These are phyloP conservation scores for Ustilago trichophora DNA, from an alignment of 1,284 basidiomycete genomes.

Conservation along the genomic window DNA sequence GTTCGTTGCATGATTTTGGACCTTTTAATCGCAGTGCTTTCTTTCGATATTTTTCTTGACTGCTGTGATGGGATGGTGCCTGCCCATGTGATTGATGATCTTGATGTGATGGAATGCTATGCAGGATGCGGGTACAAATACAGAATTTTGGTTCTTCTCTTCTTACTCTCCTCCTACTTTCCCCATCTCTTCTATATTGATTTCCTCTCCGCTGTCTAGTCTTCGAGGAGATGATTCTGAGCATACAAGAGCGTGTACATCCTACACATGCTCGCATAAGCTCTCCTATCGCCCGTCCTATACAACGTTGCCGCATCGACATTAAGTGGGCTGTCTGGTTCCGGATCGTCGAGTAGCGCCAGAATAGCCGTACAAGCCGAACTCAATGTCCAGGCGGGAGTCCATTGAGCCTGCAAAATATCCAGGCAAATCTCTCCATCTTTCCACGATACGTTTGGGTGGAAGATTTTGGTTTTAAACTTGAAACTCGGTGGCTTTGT, in stretches of 20 bases:
- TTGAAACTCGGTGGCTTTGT: conserved; percentile 61
- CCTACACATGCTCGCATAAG: conserved; percentile 46
- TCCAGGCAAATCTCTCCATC: conserved; percentile 67
- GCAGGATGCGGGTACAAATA: conserved; percentile 6
- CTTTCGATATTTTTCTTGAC: too few relatives aligned
- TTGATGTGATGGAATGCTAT: too few relatives aligned
- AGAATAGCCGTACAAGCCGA: conserved; percentile 62
- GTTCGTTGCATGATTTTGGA: too few relatives aligned
- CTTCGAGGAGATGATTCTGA: background rate
- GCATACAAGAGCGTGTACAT: conserved; percentile 52
- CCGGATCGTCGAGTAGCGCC: conserved; percentile 62
- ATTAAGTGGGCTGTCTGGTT: conserved; percentile 65
- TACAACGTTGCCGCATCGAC: conserved; percentile 65
- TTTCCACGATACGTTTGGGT: conserved; percentile 63
- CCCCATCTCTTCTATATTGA: too few relatives aligned
- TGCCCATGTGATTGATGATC: too few relatives aligned
- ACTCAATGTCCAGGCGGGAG: conserved; percentile 65
- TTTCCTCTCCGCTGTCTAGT: too few relatives aligned
- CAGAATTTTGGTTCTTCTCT: conserved; percentile 4
- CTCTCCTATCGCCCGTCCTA: conserved; percentile 40
- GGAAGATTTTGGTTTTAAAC: conserved; percentile 61
- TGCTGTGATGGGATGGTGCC: conserved; percentile 3
- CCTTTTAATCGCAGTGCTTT: too few relatives aligned
- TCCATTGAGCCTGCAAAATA: conserved; percentile 62
- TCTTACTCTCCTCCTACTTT: too few relatives aligned